Conservation (phyloP, 768 basidiomycete species). For the Hygrocybe coccinea region DNA sequence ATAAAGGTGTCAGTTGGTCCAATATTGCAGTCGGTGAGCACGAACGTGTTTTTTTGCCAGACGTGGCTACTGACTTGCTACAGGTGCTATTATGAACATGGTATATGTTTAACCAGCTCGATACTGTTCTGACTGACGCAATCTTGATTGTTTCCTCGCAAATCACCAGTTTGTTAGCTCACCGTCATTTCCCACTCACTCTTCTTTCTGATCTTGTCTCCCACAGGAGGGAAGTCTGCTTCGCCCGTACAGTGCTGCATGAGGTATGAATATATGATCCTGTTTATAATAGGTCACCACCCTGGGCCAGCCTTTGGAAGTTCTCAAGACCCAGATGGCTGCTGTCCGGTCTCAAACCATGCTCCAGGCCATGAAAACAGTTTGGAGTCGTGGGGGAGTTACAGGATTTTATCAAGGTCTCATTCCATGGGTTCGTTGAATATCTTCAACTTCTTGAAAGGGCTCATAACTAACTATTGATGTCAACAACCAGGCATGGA, state of each 20-base stretch:
- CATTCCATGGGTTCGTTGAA: constrained; percentile 84
- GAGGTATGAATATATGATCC: constrained; percentile 1
- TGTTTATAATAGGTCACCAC: constrained; percentile 74
- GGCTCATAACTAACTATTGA: background rate
- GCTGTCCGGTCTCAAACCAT: constrained; percentile 91
- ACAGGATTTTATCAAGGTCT: constrained; percentile 95
- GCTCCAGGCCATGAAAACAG: constrained; percentile 74
- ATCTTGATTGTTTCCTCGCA: constrained; percentile 6
- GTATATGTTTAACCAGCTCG: constrained; percentile 39
- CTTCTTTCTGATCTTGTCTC: background rate
- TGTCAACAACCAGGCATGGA: constrained; percentile 74
- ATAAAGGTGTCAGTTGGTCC: constrained; percentile 89
- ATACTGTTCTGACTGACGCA: background rate
- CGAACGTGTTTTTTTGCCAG: constrained; percentile 8
- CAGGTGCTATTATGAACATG: constrained; percentile 99
- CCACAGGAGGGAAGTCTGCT: constrained; percentile 63
- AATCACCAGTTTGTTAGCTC: constrained; percentile 48
- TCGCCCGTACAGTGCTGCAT: background rate
- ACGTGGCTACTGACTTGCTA: constrained; percentile 14
- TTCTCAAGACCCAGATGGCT: constrained; percentile 99
- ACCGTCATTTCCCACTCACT: constrained; percentile 6
- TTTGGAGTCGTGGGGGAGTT: constrained; percentile 89
- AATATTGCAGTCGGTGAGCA: constrained; percentile 89
- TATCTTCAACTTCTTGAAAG: background rate
- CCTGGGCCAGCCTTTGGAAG: constrained; percentile 95